Evolutionary conservation across 345 rosid genomes (phyloP), one percentile per base, ranked within the genome.

Genomic region (Eucalyptus polyanthemos): DNA sequence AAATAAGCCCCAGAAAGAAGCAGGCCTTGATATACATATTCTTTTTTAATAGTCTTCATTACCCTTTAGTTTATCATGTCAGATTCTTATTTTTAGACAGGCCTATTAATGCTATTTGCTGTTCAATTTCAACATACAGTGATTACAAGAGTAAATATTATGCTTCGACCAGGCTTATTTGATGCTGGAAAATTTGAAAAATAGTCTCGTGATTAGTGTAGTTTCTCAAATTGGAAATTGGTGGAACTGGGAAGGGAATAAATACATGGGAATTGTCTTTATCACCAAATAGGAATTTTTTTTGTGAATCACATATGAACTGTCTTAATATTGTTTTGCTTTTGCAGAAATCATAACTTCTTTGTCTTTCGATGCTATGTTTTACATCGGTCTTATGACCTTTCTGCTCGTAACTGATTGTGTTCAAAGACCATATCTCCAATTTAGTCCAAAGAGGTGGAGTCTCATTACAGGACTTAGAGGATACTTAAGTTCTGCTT

Each of bases 391-490:
- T 89, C 93, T 97, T 11, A 94, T 96, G n/a, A 92, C 80, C 37
- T 96, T 97, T 92, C 88, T 96, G 88, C 91, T 91, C 44, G 90
- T 97, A 62, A 93, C 97, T 12, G 95, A 96, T 91, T 87, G 81
- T 45, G 93, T 95, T 89, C 99, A 96, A 90, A 95, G 94, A 92
- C 99, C 99, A 3, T 97, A 95, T 94, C 91, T 97, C 88, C 95
- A 96, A 85, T 96, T 92, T 92, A 97, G 99, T 86, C 15, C 96
- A 88, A 96, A 95, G 91, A 94, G 99, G 87, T 96, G 99, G 99
- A 92, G 99, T 88, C 94, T 96, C 60, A 94, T 97, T 87, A 96
- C 97, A 50, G 99, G 99, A 27, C 94, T 96, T 50, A 94, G 93
- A 90, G 97, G 97, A 90, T 97, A 96, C 95, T 89, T 94, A 88